phyloP scores from a whole-genome alignment of 352 stramenopile genomes.

The Plasmopara halstedii region DNA sequence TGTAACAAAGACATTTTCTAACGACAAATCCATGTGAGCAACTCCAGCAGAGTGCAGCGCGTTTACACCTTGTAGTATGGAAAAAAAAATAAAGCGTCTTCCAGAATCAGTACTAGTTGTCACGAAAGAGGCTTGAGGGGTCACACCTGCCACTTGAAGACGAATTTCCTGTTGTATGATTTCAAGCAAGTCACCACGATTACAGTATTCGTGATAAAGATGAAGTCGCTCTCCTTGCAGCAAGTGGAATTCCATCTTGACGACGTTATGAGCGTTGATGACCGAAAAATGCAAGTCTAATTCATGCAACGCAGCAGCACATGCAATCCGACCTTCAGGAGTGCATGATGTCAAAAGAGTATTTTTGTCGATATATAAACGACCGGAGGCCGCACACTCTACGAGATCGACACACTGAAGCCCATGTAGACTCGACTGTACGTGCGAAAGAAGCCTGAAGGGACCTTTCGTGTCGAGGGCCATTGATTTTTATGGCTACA shows the following conservation, averaged over 20 bases:
- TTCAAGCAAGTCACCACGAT: constrained; percentile 47
- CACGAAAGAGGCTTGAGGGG: constrained; percentile 14
- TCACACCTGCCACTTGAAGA: constrained; percentile 31
- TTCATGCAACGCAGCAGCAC: constrained; percentile 43
- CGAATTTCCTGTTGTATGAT: constrained; percentile 43
- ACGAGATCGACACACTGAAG: constrained; percentile 55
- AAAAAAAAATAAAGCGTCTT: constrained; percentile 35
- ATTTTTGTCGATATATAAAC: constrained; percentile 56
- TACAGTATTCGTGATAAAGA: constrained; percentile 59
- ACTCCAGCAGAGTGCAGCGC: constrained; percentile 83
- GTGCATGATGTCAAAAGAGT: constrained; percentile 29
- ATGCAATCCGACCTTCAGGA: constrained; percentile 20
- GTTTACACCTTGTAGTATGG: constrained; percentile 82
- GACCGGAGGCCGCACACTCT: constrained; percentile 15
- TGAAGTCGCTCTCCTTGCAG: constrained; percentile 53
- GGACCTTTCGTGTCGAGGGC: neutral
- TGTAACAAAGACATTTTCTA: constrained; percentile 92
- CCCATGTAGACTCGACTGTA: constrained; percentile 28
- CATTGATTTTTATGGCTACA: neutral
- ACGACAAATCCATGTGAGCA: constrained; percentile 90
- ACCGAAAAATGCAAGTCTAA: constrained; percentile 60
- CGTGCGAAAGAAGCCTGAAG: constrained; percentile 20
- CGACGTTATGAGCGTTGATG: constrained; percentile 27
- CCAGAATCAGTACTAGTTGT: constrained; percentile 32
- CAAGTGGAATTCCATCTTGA: constrained; percentile 36